Evolutionary conservation across 1,139 yeast genomes (phyloP).

Genomic region (Suhomyces chickasaworum): DNA sequence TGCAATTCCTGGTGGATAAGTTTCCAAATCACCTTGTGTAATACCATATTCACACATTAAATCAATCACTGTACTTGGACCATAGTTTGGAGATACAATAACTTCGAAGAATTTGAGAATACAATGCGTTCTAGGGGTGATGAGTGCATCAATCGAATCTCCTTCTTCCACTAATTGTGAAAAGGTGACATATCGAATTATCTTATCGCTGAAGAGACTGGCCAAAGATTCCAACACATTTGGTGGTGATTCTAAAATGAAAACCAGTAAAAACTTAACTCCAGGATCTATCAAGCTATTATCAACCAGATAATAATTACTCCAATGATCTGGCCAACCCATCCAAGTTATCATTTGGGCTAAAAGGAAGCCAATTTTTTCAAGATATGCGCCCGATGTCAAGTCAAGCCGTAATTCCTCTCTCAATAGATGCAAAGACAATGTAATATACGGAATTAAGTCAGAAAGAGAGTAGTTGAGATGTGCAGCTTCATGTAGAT

Average conservation of each 20-base stretch:
- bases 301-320: constrained; percentile 51
- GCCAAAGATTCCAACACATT: constrained; percentile 55
- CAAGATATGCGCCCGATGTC: constrained; percentile 38
- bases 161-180: constrained; percentile 70
- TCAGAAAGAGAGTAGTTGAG: constrained; percentile 46
- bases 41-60: constrained; percentile 60
- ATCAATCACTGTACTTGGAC: constrained; percentile 56
- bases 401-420: constrained; percentile 73
- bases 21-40: constrained; percentile 55
- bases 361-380: constrained; percentile 54
- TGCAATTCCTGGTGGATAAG: constrained; percentile 72
- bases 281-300: constrained; percentile 25
- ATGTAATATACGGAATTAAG: constrained; percentile 60
- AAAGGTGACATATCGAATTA: constrained; percentile 61
- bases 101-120: constrained; percentile 63
- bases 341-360: constrained; percentile 65
- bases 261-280: constrained; percentile 41
- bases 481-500: constrained; percentile 30
- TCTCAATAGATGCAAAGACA: constrained; percentile 71
- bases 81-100: constrained; percentile 55
- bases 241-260: constrained; percentile 54
- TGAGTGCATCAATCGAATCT: constrained; percentile 56
- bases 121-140: constrained; percentile 67
- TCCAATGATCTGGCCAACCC: constrained; percentile 79
- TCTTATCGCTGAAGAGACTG: constrained; percentile 48